Evolutionary conservation across 2,329 filamentous ascomycete genomes (phyloP).

Genomic region (Catunica adiposa): DNA sequence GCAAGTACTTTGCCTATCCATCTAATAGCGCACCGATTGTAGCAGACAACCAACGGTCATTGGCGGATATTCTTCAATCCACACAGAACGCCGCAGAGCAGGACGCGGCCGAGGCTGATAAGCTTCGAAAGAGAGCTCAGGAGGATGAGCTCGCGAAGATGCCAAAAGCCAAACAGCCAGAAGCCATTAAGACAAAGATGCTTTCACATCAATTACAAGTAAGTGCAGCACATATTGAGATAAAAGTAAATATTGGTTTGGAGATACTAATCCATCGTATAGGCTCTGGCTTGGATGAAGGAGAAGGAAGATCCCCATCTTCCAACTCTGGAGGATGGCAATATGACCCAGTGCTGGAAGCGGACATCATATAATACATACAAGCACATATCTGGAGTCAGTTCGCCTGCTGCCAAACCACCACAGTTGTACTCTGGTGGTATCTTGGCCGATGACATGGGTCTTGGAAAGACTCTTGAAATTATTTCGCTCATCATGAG

Average conservation of each 20-base stretch:
- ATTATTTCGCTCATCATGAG: slow-evolving; percentile 62
- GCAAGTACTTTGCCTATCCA: too few species aligned
- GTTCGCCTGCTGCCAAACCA: slow-evolving; percentile 17
- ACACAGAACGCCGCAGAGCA: background rate
- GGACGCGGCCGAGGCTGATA: background rate
- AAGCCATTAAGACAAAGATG: slow-evolving; percentile 45
- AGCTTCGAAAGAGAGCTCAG: slow-evolving; percentile 6
- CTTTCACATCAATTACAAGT: slow-evolving; percentile 63
- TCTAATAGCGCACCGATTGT: too few species aligned
- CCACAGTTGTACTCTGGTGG: slow-evolving; percentile 61
- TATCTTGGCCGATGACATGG: slow-evolving; percentile 86
- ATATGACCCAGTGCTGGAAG: slow-evolving; percentile 21
- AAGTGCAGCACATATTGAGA: slow-evolving; percentile 12
- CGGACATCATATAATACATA: background rate
- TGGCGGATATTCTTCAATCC: too few species aligned
- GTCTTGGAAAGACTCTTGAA: slow-evolving; percentile 75
- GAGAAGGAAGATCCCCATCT: slow-evolving; percentile 55
- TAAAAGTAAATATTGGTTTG: background rate
- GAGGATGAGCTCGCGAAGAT: slow-evolving; percentile 55
- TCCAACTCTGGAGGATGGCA: slow-evolving; percentile 39
- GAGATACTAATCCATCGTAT: slow-evolving; percentile 15
- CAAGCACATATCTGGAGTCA: background rate
- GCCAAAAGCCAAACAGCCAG: slow-evolving; percentile 55
- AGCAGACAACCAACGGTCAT: too few species aligned
- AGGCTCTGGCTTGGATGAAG: slow-evolving; percentile 70